Percentiles rank a stretch among this genome's conserved stretches.
Evolutionary conservation across 768 basidiomycete genomes (phyloP).

Genomic region (Termitomyces sp.): DNA sequence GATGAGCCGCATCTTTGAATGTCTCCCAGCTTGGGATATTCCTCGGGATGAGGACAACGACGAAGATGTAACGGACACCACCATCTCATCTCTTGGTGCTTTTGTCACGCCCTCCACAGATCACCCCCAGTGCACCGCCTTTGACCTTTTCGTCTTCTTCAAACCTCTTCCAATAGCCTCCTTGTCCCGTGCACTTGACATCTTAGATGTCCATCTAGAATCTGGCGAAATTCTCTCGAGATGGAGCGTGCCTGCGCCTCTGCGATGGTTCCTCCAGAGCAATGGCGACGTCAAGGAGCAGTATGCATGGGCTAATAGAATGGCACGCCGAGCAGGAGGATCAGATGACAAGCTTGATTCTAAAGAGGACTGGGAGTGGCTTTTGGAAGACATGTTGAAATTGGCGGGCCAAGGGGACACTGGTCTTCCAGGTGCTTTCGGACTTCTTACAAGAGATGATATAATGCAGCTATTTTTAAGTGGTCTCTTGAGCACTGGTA

Average conservation of each 20-base stretch:
- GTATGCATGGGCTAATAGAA: slow-evolving; percentile 77
- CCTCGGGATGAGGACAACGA: slow-evolving; percentile 50
- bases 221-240: slow-evolving; percentile 87
- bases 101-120: slow-evolving; percentile 74
- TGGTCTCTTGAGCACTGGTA: slow-evolving; percentile 80
- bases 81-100: slow-evolving; percentile 70
- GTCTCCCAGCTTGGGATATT: slow-evolving; percentile 86
- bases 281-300: slow-evolving; percentile 61
- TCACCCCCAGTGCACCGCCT: slow-evolving; percentile 47
- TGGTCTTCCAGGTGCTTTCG: slow-evolving; percentile 72
- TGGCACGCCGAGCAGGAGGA: slow-evolving; percentile 68
- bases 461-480: slow-evolving; percentile 78
- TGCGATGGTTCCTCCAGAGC: slow-evolving; percentile 90
- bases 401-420: slow-evolving; percentile 60
- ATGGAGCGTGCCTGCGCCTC: slow-evolving; percentile 78
- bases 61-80: slow-evolving; percentile 76
- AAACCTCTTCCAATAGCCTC: slow-evolving; percentile 66
- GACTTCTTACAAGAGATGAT: slow-evolving; percentile 64
- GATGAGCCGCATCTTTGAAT: slow-evolving; percentile 94
- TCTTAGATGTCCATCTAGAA: slow-evolving; percentile 91
- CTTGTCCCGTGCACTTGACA: slow-evolving; percentile 80
- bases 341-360: slow-evolving; percentile 46
- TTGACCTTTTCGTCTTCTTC: slow-evolving; percentile 79
- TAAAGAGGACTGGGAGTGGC: slow-evolving; percentile 77
- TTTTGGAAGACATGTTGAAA: slow-evolving; percentile 89